These are phyloP conservation scores for Penicillium rolfsii DNA, from an alignment of 2,329 filamentous ascomycete species.

Conservation along the genomic window DNA sequence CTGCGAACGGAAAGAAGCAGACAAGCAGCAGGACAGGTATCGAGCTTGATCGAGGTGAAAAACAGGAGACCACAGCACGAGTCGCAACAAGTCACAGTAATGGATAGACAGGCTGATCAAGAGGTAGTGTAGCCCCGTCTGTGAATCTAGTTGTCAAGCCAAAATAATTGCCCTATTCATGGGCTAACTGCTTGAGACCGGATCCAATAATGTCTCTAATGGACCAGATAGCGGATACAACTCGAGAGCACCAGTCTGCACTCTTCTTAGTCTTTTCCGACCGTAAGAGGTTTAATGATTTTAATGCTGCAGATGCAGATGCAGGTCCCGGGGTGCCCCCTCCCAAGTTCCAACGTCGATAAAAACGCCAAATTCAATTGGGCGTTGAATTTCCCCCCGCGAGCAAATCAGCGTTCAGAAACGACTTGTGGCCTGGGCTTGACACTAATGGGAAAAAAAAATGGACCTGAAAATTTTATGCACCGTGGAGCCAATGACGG, in stretches of 20 bases:
- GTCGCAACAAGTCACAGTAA: background rate
- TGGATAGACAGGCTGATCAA: background rate
- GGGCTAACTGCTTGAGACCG: background rate
- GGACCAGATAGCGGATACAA: background rate
- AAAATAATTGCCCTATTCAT: background rate
- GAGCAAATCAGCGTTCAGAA: constrained; percentile 17
- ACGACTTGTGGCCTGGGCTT: background rate
- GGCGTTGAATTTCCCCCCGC: constrained; percentile 16
- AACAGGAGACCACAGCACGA: background rate
- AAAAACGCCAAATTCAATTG: constrained; percentile 16
- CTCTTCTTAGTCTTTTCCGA: constrained; percentile 6
- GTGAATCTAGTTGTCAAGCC: background rate
- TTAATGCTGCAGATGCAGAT: constrained; percentile 35
- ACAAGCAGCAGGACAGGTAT: background rate
- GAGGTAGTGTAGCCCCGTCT: background rate
- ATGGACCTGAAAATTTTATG: constrained; percentile 8
- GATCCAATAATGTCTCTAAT: background rate
- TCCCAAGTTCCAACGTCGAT: constrained; percentile 2
- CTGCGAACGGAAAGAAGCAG: constrained; percentile 8
- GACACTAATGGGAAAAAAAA: constrained; percentile 5
- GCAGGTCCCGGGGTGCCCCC: constrained; percentile 35
- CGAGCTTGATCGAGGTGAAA: background rate
- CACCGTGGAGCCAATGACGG: constrained; percentile 3
- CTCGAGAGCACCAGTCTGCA: background rate
- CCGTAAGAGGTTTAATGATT: constrained; percentile 17